Base-by-base conservation (phyloP, 768 basidiomycete species). In the Lactifluus pinguis region DNA sequence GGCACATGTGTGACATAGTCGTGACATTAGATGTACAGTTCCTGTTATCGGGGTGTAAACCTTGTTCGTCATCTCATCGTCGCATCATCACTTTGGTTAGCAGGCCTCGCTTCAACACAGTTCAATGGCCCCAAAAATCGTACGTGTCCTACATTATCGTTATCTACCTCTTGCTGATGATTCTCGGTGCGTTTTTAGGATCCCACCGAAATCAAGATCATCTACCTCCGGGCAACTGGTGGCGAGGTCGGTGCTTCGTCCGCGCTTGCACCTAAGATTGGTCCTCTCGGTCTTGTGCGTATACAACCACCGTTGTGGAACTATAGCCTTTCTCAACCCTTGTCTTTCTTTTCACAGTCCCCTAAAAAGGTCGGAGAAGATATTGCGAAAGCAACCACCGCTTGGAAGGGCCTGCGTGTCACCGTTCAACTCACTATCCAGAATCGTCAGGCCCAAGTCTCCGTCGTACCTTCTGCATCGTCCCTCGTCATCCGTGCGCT, bases 301-400 rank as follows among this genome's bases (percentile, higher is more conserved):
- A 1, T 34, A 21, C 36, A 15, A 15, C 5, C 30, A 13, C 9
- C 7, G 14, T 6, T 41, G n/a, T 29, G 32, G 15, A 17, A 6
- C 1, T 5, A 49, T 30, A 25, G 29, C 55, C 39, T 55, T 42
- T 11, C 66, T 71, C 38, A 39, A 53, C 17, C 54, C 19, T 30
- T 56, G 32, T 42, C 2, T 25, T 59, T 53, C 29, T 0, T n/a
- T 39, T 19, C 2, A 11, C 68, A 98, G 97, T 98, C 97, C 61
- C 97, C 97, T 69, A 99, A 99, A 82, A 98, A 98, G 81, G 97
- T 99, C 77, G 97, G 97, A 78, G 97, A 99, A 92, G 97, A 99
- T 78, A 99, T 99, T 73, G 97, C 97, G 69, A 99, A 99, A 76
- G 95, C 95, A 60, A 99, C 97, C 62, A 83, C 86, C 51, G 87